phyloP scores from a whole-genome alignment of 352 stramenopile genomes.

The Hyaloperonospora arabidopsidis region DNA sequence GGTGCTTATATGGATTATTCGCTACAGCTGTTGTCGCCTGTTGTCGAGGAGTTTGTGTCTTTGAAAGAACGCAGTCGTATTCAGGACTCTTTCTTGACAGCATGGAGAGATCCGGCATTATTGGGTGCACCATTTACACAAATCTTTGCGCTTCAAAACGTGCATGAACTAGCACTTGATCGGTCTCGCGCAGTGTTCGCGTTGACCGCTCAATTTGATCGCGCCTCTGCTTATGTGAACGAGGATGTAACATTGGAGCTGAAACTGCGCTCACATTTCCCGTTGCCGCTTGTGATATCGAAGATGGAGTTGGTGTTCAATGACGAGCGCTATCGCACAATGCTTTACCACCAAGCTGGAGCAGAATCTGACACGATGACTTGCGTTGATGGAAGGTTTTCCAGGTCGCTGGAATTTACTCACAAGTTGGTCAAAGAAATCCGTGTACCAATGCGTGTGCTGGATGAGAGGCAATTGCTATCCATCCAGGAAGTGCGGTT shows the following conservation, averaged over 20 bases:
- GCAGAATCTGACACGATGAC: constrained; percentile 7
- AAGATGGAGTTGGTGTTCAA: constrained; percentile 70
- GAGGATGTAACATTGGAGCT: constrained; percentile 52
- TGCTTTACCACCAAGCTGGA: constrained; percentile 41
- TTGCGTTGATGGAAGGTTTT: constrained; percentile 31
- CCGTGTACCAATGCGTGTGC: constrained; percentile 40
- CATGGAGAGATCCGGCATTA: constrained; percentile 43
- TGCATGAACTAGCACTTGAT: constrained; percentile 46
- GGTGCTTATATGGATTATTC: constrained; percentile 68
- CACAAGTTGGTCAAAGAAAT: constrained; percentile 33
- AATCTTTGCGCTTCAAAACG: constrained; percentile 32
- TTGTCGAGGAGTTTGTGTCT: constrained; percentile 63
- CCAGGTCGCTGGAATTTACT: constrained; percentile 43
- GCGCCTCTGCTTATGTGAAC: constrained; percentile 56
- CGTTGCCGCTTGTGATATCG: constrained; percentile 39
- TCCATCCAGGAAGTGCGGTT: constrained; percentile 61
- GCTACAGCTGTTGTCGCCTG: constrained; percentile 67
- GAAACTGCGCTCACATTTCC: constrained; percentile 49
- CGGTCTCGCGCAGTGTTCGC: constrained; percentile 43
- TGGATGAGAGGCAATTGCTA: constrained; percentile 47
- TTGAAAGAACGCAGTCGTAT: constrained; percentile 41
- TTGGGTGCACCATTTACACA: constrained; percentile 37
- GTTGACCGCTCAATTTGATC: constrained; percentile 49
- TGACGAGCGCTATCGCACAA: constrained; percentile 64
- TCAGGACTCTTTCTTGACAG: constrained; percentile 53